A percentile compares a stretch with the other conserved stretches of the same genome.
These are phyloP conservation scores for Zygnema circumcarinatum DNA, from an alignment of 139 green algal genomes.

Conservation along the genomic window DNA sequence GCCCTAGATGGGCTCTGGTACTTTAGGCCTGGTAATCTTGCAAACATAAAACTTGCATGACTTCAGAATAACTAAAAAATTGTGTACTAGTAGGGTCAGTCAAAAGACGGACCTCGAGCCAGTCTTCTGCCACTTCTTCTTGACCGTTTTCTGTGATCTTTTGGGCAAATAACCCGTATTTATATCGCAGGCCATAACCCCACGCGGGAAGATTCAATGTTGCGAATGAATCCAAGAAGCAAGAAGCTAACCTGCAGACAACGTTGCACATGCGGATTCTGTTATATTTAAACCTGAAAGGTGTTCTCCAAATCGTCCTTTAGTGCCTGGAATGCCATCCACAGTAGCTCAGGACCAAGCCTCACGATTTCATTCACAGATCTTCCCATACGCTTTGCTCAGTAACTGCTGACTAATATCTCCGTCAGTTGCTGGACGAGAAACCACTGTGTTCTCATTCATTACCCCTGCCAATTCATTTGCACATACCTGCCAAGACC, in stretches of 20 bases:
- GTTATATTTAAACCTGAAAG: conserved; percentile 32
- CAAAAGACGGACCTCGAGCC: conserved; percentile 75
- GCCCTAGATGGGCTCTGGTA: too few relatives aligned
- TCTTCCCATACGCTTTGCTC: too few relatives aligned
- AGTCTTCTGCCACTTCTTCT: conserved; percentile 92
- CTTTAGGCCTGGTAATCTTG: too few relatives aligned
- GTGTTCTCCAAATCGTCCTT: conserved; percentile 94
- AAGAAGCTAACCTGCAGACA: conserved; percentile 82
- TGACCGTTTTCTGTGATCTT: conserved; percentile 69
- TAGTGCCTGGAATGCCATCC: conserved; percentile 61
- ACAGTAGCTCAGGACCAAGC: not conserved
- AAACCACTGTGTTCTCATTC: too few relatives aligned
- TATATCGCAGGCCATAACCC: conserved; percentile 94
- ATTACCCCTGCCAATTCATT: too few relatives aligned
- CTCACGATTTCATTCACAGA: too few relatives aligned
- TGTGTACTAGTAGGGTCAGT: too few relatives aligned
- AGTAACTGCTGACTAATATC: too few relatives aligned
- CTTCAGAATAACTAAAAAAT: too few relatives aligned
- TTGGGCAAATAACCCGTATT: conserved; percentile 97
- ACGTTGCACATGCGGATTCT: not conserved
- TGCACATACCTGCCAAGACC: conserved; percentile 39
- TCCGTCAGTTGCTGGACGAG: too few relatives aligned
- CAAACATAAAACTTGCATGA: too few relatives aligned
- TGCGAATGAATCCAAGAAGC: conserved; percentile 98
- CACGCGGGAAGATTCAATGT: conserved; percentile 93